Conservation (phyloP, 2,329 filamentous ascomycete genomes). For the Scedosporium dehoogii region DNA sequence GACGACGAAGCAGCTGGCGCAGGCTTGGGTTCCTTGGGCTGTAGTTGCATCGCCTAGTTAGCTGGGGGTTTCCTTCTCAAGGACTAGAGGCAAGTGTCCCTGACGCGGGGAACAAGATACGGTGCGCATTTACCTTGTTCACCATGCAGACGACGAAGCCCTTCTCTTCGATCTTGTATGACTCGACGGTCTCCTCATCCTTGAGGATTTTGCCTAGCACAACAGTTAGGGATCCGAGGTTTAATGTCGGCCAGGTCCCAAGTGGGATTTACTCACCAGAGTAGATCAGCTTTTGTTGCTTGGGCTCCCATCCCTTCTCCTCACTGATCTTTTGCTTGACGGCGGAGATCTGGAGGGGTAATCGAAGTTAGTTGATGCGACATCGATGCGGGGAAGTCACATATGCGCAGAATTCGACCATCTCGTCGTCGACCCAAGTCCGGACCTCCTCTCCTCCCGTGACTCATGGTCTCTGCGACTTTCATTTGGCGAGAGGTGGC, state of each 20-base stretch:
- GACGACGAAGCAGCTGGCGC: constrained; percentile 47
- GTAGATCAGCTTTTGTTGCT: constrained; percentile 93
- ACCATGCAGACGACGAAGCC: constrained; percentile 99
- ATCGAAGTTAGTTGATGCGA: not conserved
- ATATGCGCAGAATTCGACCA: not conserved
- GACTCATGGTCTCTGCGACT: too few relatives aligned
- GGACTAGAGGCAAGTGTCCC: not conserved
- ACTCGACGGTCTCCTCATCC: constrained; percentile 92
- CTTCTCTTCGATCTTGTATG: constrained; percentile 98
- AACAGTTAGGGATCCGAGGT: not conserved
- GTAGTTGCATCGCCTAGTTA: not conserved
- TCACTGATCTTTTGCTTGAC: constrained; percentile 87
- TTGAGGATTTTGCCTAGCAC: constrained; percentile 89
- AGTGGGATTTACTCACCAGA: constrained; percentile 55
- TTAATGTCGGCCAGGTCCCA: constrained; percentile 15
- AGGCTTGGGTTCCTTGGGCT: constrained; percentile 61
- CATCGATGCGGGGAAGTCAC: not conserved
- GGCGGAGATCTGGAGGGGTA: constrained; percentile 60
- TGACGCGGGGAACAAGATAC: too few relatives aligned
- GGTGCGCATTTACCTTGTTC: constrained; percentile 62
- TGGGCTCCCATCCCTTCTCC: constrained; percentile 90
- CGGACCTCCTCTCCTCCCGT: too few relatives aligned
- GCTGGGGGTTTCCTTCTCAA: not conserved
- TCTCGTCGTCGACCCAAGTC: not conserved
- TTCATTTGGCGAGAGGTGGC: too few relatives aligned